Evolutionary conservation across 371 early-diverging fungal genomes (phyloP), one percentile per base, ranked within the genome.

Genomic region (Haplosporangium sp.): DNA sequence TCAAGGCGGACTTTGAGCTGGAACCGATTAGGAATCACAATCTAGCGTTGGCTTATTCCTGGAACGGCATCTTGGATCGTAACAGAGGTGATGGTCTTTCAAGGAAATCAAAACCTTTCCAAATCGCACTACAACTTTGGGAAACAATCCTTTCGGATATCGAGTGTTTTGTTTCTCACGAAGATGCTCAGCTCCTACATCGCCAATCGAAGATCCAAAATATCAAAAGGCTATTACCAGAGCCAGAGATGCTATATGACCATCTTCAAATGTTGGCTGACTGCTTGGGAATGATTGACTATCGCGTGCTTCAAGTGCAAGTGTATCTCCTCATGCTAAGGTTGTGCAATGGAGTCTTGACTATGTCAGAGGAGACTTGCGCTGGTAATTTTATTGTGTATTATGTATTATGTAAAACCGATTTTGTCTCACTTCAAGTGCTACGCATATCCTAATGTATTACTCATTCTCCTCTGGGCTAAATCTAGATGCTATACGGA

Each of bases 91-190:
- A 40, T 37, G 75, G 71, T 2, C 39, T 62, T 4, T 37, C 58
- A 8, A 61, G 65, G 11, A 68, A 58, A 56, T 63, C 84, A 0
- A 84, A 85, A 65, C 77, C 88, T 3, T 90, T 91, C 50, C 67
- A 69, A 17, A 70, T 84, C 4, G 86, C 91, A n/a, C 66, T 91
- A 19, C 83, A 87, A 56, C 84, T 88, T 19, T 92, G 92, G 92
- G 88, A 88, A 38, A 75, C 76, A 7, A 67, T 89, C 6, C 60
- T 92, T 1, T 71, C 72, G 2, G 45, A 64, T 13, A 48, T 82
- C 5, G 82, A 82, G 1, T 82, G 82, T 57, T 82, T 82, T 63
- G 56, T 42, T n/a, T 75, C 82, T 8, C 38, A n/a, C 27, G 67
- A 69, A 15, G 70, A 63, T 3, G 34, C 53, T 2, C 56, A 39